Conservation (phyloP, 1,284 basidiomycete species). For the Cutaneotrichosporon daszewskae region DNA sequence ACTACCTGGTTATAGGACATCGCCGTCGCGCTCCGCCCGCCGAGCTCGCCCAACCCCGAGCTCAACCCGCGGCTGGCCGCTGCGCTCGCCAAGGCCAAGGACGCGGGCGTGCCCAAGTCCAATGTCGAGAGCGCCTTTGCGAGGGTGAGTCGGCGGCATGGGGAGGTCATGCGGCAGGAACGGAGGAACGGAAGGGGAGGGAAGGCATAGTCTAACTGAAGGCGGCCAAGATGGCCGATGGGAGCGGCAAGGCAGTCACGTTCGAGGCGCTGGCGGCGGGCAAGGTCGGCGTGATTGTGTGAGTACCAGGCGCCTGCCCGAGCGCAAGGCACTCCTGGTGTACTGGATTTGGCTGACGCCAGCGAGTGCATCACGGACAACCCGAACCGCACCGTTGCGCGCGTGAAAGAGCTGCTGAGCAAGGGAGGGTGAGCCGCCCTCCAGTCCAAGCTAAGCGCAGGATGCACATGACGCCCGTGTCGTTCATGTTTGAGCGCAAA, state of each 20-base stretch:
- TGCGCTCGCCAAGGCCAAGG: slow-evolving; percentile 59
- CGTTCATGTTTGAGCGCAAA: slow-evolving; percentile 68
- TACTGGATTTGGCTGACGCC: background rate
- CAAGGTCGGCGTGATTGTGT: slow-evolving; percentile 69
- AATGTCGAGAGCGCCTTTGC: slow-evolving; percentile 67
- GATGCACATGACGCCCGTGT: slow-evolving; percentile 64
- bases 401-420: slow-evolving; percentile 59
- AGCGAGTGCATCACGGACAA: slow-evolving; percentile 77
- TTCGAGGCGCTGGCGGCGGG: slow-evolving; percentile 71
- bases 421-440: slow-evolving; percentile 54
- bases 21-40: slow-evolving; percentile 59
- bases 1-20: slow-evolving; percentile 74
- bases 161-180: background rate
- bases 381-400: slow-evolving; percentile 61
- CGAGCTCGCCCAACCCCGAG: slow-evolving; percentile 61
- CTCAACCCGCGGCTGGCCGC: slow-evolving; percentile 60
- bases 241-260: slow-evolving; percentile 42
- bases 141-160: slow-evolving; percentile 51
- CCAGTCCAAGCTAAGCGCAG: slow-evolving; percentile 44
- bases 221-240: slow-evolving; percentile 31
- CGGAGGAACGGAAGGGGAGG: background rate
- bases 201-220: slow-evolving; percentile 11
- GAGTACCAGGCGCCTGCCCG: slow-evolving; percentile 33
- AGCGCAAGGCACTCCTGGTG: background rate
- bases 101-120: slow-evolving; percentile 66